Conservation (phyloP, 1,139 yeast genomes). For the Debaryomycetaceae sp. region DNA sequence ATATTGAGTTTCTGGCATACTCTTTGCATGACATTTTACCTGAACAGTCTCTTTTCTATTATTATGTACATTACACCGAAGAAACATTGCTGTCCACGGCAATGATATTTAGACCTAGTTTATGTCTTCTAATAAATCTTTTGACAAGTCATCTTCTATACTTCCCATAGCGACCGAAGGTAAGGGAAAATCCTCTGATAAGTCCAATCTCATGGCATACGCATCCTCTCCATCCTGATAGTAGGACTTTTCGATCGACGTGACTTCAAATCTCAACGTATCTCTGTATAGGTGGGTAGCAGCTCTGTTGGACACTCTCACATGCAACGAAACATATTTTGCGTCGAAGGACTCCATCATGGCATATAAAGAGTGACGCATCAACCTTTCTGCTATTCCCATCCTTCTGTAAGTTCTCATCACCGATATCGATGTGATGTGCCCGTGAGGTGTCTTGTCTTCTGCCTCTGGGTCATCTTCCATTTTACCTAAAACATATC, state of each 20-base stretch:
- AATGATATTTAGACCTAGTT: neutral
- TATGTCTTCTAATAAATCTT: slow-evolving; percentile 29
- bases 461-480: slow-evolving; percentile 85
- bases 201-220: slow-evolving; percentile 82
- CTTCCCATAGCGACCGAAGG: slow-evolving; percentile 54
- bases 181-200: slow-evolving; percentile 55
- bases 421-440: slow-evolving; percentile 88
- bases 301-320: slow-evolving; percentile 89
- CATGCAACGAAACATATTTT: slow-evolving; percentile 85
- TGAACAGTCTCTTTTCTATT: neutral
- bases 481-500: slow-evolving; percentile 94
- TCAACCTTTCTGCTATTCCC: slow-evolving; percentile 91
- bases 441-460: slow-evolving; percentile 83
- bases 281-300: slow-evolving; percentile 90
- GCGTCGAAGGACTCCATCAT: slow-evolving; percentile 82
- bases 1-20: slow-evolving; percentile 41
- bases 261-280: slow-evolving; percentile 77
- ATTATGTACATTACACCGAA: neutral
- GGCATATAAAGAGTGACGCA: slow-evolving; percentile 80
- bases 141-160: slow-evolving; percentile 48
- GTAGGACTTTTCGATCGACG: slow-evolving; percentile 78
- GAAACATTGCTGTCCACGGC: neutral
- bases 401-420: slow-evolving; percentile 93
- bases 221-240: slow-evolving; percentile 99
- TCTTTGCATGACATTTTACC: slow-evolving; percentile 2